Evolutionary conservation across 352 stramenopile genomes (phyloP).

Genomic region (Pythium brachiatum): DNA sequence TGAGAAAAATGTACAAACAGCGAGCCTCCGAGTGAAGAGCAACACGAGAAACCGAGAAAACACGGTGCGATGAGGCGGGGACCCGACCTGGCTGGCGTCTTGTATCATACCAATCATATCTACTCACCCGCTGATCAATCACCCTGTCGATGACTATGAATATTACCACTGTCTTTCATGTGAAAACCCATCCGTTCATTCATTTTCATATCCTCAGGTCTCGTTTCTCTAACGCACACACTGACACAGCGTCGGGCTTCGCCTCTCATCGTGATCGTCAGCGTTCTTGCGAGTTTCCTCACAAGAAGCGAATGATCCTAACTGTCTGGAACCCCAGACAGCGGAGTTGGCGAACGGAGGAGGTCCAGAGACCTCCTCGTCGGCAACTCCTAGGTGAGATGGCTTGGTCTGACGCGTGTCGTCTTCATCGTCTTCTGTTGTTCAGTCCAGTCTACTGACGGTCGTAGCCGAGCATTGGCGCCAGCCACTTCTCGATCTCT

Average conservation of each 20-base stretch:
- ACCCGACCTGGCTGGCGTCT: too few species aligned
- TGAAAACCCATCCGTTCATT: too few species aligned
- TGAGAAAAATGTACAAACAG: background rate
- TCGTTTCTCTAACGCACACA: too few species aligned
- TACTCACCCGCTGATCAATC: too few species aligned
- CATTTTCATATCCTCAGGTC: too few species aligned
- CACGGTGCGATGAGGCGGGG: too few species aligned
- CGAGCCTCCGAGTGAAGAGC: background rate
- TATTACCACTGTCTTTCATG: too few species aligned
- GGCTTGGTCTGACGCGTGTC: background rate
- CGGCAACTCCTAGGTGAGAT: background rate
- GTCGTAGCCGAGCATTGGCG: conserved; percentile 96
- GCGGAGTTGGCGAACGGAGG: background rate
- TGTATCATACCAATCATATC: too few species aligned
- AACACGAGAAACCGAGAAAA: too few species aligned
- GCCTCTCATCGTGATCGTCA: background rate
- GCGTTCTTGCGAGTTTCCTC: background rate
- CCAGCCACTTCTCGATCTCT: conserved; percentile 93
- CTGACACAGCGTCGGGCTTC: too few species aligned
- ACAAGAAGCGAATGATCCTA: conserved; percentile 1
- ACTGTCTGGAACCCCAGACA: background rate
- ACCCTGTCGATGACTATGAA: too few species aligned
- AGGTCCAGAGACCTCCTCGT: background rate
- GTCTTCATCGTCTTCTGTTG: background rate
- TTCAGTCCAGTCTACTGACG: conserved; percentile 18